These are phyloP conservation scores for Rhizodiscina lignyota DNA, from an alignment of 495 filamentous ascomycete genomes.

Conservation along the genomic window DNA sequence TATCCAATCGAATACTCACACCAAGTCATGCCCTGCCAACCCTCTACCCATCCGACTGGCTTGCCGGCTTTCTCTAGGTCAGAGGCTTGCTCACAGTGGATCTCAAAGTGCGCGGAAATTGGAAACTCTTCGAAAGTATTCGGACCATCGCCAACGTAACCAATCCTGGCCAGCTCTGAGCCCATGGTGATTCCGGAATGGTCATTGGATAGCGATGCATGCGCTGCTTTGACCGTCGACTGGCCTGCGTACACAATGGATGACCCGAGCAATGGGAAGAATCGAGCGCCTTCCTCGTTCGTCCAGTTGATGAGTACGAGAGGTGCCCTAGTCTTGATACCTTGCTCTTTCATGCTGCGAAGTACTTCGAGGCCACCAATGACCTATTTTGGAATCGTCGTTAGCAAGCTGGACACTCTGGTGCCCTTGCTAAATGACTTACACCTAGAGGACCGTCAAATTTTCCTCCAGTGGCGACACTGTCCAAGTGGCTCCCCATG, in stretches of 20 bases:
- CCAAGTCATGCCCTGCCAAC: conserved; percentile 9
- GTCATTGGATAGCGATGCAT: conserved; percentile 6
- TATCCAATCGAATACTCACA: too few species aligned
- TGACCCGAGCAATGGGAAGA: conserved; percentile 5
- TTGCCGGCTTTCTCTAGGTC: too few species aligned
- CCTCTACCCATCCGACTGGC: too few species aligned
- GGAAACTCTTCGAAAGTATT: too few species aligned
- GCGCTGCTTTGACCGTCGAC: conserved; percentile 4
- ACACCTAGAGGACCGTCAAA: conserved; percentile 9
- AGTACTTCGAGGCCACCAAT: conserved; percentile 4
- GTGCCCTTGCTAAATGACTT: too few species aligned
- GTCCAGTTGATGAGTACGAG: conserved; percentile 7
- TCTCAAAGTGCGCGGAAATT: too few species aligned
- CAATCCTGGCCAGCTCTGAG: too few species aligned
- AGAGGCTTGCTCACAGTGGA: too few species aligned
- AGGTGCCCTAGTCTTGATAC: conserved; percentile 4
- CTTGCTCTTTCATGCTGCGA: conserved; percentile 2
- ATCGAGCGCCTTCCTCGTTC: conserved; percentile 8
- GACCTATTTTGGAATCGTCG: too few species aligned
- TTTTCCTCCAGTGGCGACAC: conserved; percentile 6
- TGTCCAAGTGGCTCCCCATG: conserved; percentile 9
- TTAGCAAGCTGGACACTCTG: too few species aligned
- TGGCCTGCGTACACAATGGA: conserved; percentile 7
- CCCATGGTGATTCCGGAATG: conserved; percentile 6
- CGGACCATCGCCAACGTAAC: too few species aligned